Percentiles rank a stretch among this genome's conserved stretches.
Evolutionary conservation across 176 grass and related monocot genomes (phyloP).

Genomic region (Oryza meridionalis): DNA sequence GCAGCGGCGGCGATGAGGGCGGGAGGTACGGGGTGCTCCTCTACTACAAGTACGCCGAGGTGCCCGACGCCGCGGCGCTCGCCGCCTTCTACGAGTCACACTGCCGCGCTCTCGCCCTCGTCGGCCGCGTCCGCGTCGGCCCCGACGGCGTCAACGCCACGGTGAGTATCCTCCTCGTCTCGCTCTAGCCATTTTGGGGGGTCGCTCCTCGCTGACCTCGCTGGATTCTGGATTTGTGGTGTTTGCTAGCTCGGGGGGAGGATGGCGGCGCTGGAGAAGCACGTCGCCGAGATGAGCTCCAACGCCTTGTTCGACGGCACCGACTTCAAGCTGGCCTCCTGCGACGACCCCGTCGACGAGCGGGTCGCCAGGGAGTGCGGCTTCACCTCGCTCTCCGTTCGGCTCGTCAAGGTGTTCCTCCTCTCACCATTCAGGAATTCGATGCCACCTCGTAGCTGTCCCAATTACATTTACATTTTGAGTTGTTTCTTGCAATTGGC

Average conservation of each 20-base stretch:
- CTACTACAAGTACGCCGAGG: slow-evolving; percentile 83
- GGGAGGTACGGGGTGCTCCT: slow-evolving; percentile 72
- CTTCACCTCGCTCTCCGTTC: slow-evolving; percentile 79
- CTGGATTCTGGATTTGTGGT: slow-evolving; percentile 6
- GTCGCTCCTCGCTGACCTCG: neutral
- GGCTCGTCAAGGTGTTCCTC: slow-evolving; percentile 69
- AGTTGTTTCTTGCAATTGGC: slow-evolving; percentile 39
- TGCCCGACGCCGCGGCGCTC: slow-evolving; percentile 62
- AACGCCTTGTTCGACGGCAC: slow-evolving; percentile 68
- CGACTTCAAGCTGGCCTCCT: slow-evolving; percentile 91
- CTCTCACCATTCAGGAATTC: neutral
- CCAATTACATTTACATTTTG: neutral
- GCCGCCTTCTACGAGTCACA: slow-evolving; percentile 65
- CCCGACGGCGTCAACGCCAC: slow-evolving; percentile 90
- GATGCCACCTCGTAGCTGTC: neutral
- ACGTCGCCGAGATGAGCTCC: slow-evolving; percentile 69
- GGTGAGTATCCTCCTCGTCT: slow-evolving; percentile 27
- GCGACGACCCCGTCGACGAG: slow-evolving; percentile 62
- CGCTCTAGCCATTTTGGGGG: neutral
- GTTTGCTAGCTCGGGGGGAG: slow-evolving; percentile 73
- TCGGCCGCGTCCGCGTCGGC: slow-evolving; percentile 85
- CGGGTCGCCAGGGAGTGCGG: slow-evolving; percentile 75
- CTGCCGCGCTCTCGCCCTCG: slow-evolving; percentile 66
- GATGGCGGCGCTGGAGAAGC: slow-evolving; percentile 76
- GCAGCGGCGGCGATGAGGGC: neutral